phyloP scores from a whole-genome alignment of 306 rosid genomes.

The Vigna reflexopilosa region DNA sequence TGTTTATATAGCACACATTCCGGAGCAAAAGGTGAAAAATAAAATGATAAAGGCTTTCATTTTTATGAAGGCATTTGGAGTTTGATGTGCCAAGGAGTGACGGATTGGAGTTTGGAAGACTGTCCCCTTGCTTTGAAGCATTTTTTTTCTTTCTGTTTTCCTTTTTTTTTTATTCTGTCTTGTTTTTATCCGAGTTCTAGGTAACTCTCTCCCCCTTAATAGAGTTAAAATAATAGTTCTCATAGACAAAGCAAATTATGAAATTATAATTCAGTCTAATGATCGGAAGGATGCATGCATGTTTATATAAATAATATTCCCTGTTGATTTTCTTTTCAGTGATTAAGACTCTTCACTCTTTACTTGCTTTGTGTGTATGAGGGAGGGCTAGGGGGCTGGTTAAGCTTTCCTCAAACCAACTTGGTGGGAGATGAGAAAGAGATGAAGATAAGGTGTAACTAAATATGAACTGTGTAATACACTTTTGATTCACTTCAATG shows the following conservation, averaged over 20 bases:
- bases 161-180: background rate
- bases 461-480: too few species aligned
- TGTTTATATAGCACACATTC: background rate
- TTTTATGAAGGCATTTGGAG: background rate
- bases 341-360: too few species aligned
- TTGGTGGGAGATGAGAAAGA: too few species aligned
- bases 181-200: background rate
- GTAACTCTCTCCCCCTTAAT: background rate
- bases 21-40: slow-evolving; percentile 7
- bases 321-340: too few species aligned
- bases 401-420: too few species aligned
- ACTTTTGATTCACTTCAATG: too few species aligned
- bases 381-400: too few species aligned
- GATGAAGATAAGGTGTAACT: too few species aligned
- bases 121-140: slow-evolving; percentile 7
- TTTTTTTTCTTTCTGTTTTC: slow-evolving; percentile 6
- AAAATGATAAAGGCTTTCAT: background rate
- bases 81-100: background rate
- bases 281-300: too few species aligned
- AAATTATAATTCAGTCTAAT: background rate
- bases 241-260: background rate
- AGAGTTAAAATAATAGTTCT: background rate
- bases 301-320: too few species aligned
- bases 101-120: background rate
- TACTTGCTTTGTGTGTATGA: too few species aligned